Evolutionary conservation across 2,329 filamentous ascomycete species (phyloP), one percentile per base, ranked within the genome.

Genomic region (Aspergillus uvarum): DNA sequence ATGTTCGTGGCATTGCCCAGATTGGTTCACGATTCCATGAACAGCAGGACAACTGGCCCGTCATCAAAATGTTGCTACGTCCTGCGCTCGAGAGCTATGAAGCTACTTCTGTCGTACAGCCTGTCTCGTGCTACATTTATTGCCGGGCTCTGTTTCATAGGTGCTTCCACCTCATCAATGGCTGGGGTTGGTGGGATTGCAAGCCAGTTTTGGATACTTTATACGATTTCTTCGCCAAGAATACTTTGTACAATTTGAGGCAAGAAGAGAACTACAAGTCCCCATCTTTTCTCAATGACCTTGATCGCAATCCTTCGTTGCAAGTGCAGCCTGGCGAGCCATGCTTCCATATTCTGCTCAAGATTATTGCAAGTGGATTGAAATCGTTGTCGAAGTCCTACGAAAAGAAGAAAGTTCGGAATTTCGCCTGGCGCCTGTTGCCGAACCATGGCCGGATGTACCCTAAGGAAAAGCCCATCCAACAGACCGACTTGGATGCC

Each of bases 401-500:
- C 63, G 68, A 79, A 6, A 80, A 81, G 51, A 86, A 82, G 63
- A 85, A 82, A 67, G 78, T 87, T 53, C 79, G 79, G 16, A 83
- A 83, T 59, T 80, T 85, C 56, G 80, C 82, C 4, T 86, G 82
- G 77, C 81, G 85, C 24, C 77, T 84, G 24, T 77, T 86, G 32
- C 85, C 85, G 3, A 87, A 86, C 59, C 84, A 87, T 68, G 83
- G 83, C 4, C 81, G 84, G n/a, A 80, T 75, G 5, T 85, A 86
- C 68, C 83, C 80, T 1, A 87, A 87, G 67, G 85, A 87, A 29
- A 76, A 83, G 60, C 72, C 78, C 4, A 69, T 87, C 14, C 77
- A 77, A 31, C 77, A 81, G 56, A 77, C 81, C 58, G 84, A 85
- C 63, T 72, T 87, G 12, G 80, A 83, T 54, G 83, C 85, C 1